Evolutionary conservation across 805 yeast species (phyloP).

Genomic region (Grigorovia humatica): DNA sequence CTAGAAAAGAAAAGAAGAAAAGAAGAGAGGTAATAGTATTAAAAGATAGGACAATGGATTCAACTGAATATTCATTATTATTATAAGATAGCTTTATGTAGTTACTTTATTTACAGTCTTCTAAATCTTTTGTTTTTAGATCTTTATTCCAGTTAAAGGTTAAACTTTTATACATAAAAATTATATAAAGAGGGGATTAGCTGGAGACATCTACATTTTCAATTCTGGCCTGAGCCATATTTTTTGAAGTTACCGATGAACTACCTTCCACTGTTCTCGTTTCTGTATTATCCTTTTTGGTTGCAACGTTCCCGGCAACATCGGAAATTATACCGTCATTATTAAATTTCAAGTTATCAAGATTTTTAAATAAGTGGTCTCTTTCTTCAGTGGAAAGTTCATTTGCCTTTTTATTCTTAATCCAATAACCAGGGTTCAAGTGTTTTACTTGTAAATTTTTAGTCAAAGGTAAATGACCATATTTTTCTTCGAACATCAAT

Average conservation of each 20-base stretch:
- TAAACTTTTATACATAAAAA: too few relatives aligned
- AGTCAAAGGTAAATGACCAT: conserved; percentile 68
- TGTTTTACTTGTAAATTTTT: conserved; percentile 39
- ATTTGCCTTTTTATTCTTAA: conserved; percentile 56
- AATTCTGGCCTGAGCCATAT: background rate
- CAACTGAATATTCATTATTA: too few relatives aligned
- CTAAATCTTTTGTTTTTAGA: too few relatives aligned
- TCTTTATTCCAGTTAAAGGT: too few relatives aligned
- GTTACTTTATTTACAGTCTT: too few relatives aligned
- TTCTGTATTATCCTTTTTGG: conserved; percentile 8
- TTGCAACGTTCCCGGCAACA: conserved; percentile 9
- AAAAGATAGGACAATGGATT: too few relatives aligned
- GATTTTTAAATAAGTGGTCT: conserved; percentile 39
- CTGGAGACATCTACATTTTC: background rate
- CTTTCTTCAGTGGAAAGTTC: conserved; percentile 45
- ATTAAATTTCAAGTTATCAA: conserved; percentile 31
- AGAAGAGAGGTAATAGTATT: too few relatives aligned
- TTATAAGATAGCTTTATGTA: too few relatives aligned
- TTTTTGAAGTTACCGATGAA: background rate
- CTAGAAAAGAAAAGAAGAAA: too few relatives aligned
- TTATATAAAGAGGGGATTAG: background rate
- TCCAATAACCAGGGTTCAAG: conserved; percentile 63
- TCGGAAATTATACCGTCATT: conserved; percentile 25
- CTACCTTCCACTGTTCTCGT: background rate
- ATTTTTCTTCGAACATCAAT: conserved; percentile 76